Evolutionary conservation across 192 early-diverging fungal genomes (phyloP).

Genomic region (Linnemannia schmuckeri): DNA sequence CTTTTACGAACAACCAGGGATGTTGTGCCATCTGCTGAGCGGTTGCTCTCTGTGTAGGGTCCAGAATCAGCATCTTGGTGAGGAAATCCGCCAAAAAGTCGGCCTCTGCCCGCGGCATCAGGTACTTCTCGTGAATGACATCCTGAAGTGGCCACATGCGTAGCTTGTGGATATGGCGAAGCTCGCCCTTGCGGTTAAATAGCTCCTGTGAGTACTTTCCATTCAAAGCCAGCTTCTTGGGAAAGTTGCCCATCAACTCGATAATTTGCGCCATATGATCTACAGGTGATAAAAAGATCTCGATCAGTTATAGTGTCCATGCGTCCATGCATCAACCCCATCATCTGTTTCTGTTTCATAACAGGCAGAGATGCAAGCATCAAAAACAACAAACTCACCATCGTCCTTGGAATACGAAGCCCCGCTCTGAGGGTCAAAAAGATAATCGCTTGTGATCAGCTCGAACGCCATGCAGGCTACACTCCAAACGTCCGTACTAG

Average conservation of each 20-base stretch:
- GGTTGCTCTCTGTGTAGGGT: constrained; percentile 65
- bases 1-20: constrained; percentile 64
- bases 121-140: constrained; percentile 93
- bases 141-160: constrained; percentile 86
- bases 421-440: constrained; percentile 95
- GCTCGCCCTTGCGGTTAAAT: constrained; percentile 91
- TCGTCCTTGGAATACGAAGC: constrained; percentile 91
- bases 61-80: constrained; percentile 83
- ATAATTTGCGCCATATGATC: constrained; percentile 98
- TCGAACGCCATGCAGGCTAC: constrained; percentile 96
- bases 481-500: constrained; percentile 94
- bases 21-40: constrained; percentile 73
- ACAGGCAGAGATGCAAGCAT: neutral
- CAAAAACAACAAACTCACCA: constrained; percentile 61
- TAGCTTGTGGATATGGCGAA: constrained; percentile 91
- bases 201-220: constrained; percentile 90
- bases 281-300: constrained; percentile 31
- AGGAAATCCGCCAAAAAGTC: constrained; percentile 89
- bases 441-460: constrained; percentile 94
- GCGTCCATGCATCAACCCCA: neutral
- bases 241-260: constrained; percentile 92
- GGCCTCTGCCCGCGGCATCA: constrained; percentile 77
- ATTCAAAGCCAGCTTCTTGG: constrained; percentile 81
- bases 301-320: neutral
- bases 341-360: no score